Base-by-base conservation (phyloP, 805 yeast genomes). In the Torulaspora microellipsoides region DNA sequence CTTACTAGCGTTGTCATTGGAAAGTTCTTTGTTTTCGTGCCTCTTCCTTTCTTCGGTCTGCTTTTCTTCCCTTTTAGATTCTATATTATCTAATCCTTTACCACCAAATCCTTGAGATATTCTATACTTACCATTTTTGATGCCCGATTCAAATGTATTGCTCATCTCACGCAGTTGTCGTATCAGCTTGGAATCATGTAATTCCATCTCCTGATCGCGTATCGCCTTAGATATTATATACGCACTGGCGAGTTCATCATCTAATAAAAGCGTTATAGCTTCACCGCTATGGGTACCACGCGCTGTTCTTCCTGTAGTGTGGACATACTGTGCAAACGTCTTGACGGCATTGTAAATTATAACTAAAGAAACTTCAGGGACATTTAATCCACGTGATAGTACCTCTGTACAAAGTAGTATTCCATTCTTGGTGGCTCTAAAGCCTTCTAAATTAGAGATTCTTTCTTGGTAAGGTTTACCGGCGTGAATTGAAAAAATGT, bases 301-400 rank as follows among this genome's bases (percentile, higher is more conserved):
- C 0, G 97, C 99, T 0, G 99, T 93, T 45, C 99, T 71, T 0
- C 99, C 99, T 1, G 90, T 95, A 8, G 98, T 75, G 66, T 93
- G 99, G 10, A 93, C 91, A 58, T 93, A 93, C 61, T 93, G 98
- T 49, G 95, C 98, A 73, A 89, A 74, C 47, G 90, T 95, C 50
- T 75, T 85, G 0, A 96, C 95, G 0, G 87, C 75, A 52, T 85
- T 89, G 55, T 75, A 85, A 66, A 93, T 85, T 6, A 93, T 70
- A 2, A 93, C 98, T 34, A 90, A 62, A 45, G 80, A 80, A 20
- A 91, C 74, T 15, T 81, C 83, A 40, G 88, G 85, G n/a, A 93
- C 96, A 65, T 93, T 97, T 17, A 93, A 68, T 0, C 99, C 99
- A 49, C 99, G 73, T 0, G 99, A 96, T 2, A 97, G 88, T 20